Evolutionary conservation across 108 stramenopile species (phyloP), one percentile per base, ranked within the genome.

Genomic region (Fistulifera pelliculosa): DNA sequence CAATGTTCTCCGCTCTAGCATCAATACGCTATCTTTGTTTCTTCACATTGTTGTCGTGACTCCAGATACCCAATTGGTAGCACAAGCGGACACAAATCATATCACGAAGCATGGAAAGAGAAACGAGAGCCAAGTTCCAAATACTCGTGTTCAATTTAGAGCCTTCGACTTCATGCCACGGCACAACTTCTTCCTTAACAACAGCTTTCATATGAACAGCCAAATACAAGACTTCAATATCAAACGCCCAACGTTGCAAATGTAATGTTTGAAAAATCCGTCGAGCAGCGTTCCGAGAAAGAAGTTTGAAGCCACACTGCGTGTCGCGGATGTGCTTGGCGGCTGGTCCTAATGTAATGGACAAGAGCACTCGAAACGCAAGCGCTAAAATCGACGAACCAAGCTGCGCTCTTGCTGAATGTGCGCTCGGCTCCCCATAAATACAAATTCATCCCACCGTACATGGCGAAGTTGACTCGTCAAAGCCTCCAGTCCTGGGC

Each of bases 241-340:
- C 89, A 65, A 91, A 91, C 44, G 78, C 87, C 87, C 87, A 88
- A 0, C 87, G 75, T 15, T 66, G 73, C 39, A 88, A 51, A 56
- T 91, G 85, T 23, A 91, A 61, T 41, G 65, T 82, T 25, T 60
- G 27, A 62, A 90, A 90, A 22, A 80, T 42, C 14, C 45, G 35
- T 10, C 45, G 35, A 0, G 74, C 68, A 18, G 80, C 77, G 40
- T 71, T 16, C 26, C 69, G 56, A 27, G 68, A 56, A 52, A 90
- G 86, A 14, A 90, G 44, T 57, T 90, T 90, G 61, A 90, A 90
- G 0, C 89, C 89, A 49, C 89, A 90, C 61, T 90, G 89, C 1
- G 89, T 90, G 62, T 90, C 89, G 23, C 78, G 77, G 19, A 90
- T 66, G 12, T 61, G 26, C 13, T 73, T 47, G 3, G 77, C 73